Conservation (phyloP, 1,139 yeast species). For the Entelexis sorbosivorans region DNA sequence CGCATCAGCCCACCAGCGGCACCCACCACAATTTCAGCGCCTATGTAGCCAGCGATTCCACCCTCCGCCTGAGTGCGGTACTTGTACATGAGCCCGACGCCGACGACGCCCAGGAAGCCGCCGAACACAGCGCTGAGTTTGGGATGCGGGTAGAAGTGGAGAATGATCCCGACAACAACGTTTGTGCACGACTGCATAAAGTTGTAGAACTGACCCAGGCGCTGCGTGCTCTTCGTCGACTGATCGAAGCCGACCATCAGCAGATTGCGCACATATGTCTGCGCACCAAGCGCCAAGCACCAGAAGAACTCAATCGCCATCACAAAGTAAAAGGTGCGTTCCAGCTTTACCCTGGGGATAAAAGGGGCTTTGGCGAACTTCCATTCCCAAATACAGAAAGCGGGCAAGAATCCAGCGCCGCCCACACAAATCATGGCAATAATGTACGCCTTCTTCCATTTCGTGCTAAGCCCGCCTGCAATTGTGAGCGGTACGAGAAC, state of each 20-base stretch:
- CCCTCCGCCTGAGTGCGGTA: slow-evolving; percentile 34
- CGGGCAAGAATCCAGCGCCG: slow-evolving; percentile 48
- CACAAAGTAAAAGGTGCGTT: slow-evolving; percentile 60
- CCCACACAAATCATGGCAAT: slow-evolving; percentile 51
- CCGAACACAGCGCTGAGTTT: slow-evolving; percentile 55
- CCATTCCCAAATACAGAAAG: slow-evolving; percentile 45
- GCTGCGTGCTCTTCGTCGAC: slow-evolving; percentile 49
- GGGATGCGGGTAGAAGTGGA: slow-evolving; percentile 28
- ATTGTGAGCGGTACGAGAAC: slow-evolving; percentile 41
- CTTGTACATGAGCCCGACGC: slow-evolving; percentile 43
- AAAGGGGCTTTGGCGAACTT: slow-evolving; percentile 43
- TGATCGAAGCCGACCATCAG: slow-evolving; percentile 52
- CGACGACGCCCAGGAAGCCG: slow-evolving; percentile 41
- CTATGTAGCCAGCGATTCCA: slow-evolving; percentile 48
- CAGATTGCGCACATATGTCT: slow-evolving; percentile 53
- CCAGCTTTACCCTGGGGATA: slow-evolving; percentile 45
- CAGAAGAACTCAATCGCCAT: slow-evolving; percentile 42
- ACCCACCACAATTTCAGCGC: slow-evolving; percentile 55
- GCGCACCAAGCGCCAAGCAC: slow-evolving; percentile 53
- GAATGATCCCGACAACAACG: slow-evolving; percentile 48
- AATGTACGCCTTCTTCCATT: slow-evolving; percentile 47
- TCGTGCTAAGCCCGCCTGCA: slow-evolving; percentile 46
- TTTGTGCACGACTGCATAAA: slow-evolving; percentile 57
- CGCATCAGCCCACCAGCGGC: slow-evolving; percentile 64
- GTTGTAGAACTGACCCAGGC: slow-evolving; percentile 47